Base-by-base conservation (phyloP, 495 filamentous ascomycete genomes). In the Aspergillus kassunensis region DNA sequence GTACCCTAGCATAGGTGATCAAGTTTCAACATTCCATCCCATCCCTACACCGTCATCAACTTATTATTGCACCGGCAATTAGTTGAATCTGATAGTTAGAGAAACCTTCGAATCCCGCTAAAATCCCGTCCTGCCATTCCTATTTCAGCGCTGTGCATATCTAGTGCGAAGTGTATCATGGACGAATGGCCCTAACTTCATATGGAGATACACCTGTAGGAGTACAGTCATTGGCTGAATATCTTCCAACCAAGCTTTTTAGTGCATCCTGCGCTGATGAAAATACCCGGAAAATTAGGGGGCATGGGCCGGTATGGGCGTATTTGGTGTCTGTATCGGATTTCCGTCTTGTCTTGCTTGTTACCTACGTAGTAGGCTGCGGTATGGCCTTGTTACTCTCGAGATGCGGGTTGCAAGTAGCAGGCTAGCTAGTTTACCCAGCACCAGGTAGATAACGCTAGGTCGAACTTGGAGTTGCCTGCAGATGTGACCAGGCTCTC, bases 221-320 rank as follows among this genome's bases (percentile, higher is more conserved):
- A n/a, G n/a, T n/a, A n/a, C n/a, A n/a, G 25, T 41, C 16, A 55
- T 50, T 55, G 46, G 53, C 10, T 20, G n/a, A 18, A 24, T 44
- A 19, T 25, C 11, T 44, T 16, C 0, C 11, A 45, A 55, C 46
- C 47, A 55, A 55, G 53, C 53, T 55, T 55, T 55, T 50, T 55
- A 37, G 53, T 43, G n/a, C 15, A 20, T 21, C 15, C 44, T 29
- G 35, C 36, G 25, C 25, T 21, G 27, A 49, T 43, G 44, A 36
- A 35, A 43, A 43, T 30, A 27, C 8, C 35, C 31, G 35, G 30
- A 10, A 25, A 2, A 15, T 29, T 39, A n/a, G n/a, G 35, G 7
- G 35, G 27, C 27, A 29, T 29, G n/a, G n/a, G n/a, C n/a, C n/a
- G n/a, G n/a, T n/a, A n/a, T n/a, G n/a, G n/a, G n/a, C n/a, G n/a